These are phyloP conservation scores for Ascosphaera pollenicola DNA, from an alignment of 2,329 filamentous ascomycete species.

Conservation along the genomic window DNA sequence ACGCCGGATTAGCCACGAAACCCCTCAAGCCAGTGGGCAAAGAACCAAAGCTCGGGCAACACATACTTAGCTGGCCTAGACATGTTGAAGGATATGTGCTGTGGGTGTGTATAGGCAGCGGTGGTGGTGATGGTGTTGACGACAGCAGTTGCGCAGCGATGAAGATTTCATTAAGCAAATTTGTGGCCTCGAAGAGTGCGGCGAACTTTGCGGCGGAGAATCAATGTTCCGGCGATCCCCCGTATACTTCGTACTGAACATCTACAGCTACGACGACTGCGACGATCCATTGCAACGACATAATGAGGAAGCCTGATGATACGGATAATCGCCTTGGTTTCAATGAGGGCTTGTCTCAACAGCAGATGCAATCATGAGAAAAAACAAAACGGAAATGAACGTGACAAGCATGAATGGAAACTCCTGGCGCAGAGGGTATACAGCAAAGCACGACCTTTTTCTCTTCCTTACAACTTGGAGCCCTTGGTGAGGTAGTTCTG, in stretches of 20 bases:
- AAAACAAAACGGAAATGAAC: too few relatives aligned
- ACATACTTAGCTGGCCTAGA: neutral
- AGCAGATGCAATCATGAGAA: too few relatives aligned
- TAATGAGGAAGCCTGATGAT: too few relatives aligned
- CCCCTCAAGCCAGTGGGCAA: neutral
- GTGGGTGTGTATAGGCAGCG: neutral
- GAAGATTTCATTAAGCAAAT: neutral
- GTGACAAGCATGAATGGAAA: too few relatives aligned
- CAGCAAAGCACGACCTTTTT: neutral
- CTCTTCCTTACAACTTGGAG: neutral
- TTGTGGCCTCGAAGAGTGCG: neutral
- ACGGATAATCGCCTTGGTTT: too few relatives aligned
- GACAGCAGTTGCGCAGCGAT: neutral
- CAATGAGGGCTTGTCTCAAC: too few relatives aligned
- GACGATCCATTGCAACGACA: too few relatives aligned
- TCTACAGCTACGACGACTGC: too few relatives aligned
- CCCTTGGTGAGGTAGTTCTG: conserved; percentile 23
- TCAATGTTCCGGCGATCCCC: neutral
- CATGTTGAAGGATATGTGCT: neutral
- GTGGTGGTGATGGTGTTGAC: neutral
- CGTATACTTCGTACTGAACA: neutral
- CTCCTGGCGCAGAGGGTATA: neutral
- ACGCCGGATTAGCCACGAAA: too few relatives aligned
- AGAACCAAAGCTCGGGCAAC: neutral
- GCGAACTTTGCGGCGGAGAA: neutral